These are phyloP conservation scores for Dactylis glomerata DNA, from an alignment of 176 grass and related monocot genomes.

Conservation along the genomic window DNA sequence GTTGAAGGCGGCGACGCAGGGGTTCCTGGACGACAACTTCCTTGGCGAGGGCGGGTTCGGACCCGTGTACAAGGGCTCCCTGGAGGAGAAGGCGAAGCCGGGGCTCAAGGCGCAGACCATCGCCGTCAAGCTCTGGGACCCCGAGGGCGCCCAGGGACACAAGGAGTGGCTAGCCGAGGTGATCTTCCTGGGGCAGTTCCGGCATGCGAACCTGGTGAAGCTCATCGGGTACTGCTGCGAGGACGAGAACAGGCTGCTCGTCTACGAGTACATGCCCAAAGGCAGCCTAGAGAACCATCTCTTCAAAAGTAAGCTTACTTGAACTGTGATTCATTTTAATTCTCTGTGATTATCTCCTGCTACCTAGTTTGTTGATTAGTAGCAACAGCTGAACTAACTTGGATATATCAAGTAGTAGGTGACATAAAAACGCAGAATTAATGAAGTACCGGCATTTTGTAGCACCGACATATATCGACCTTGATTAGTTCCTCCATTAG, in stretches of 20 bases:
- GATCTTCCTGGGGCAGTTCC: slow-evolving; percentile 68
- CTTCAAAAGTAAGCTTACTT: slow-evolving; percentile 51
- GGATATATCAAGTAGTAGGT: background rate
- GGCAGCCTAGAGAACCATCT: slow-evolving; percentile 75
- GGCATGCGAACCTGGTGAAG: slow-evolving; percentile 68
- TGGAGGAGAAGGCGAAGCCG: slow-evolving; percentile 59
- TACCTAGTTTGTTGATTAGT: background rate
- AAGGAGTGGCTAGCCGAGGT: slow-evolving; percentile 90
- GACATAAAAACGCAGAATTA: background rate
- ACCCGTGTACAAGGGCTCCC: slow-evolving; percentile 63
- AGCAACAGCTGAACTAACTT: background rate
- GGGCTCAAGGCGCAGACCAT: slow-evolving; percentile 62
- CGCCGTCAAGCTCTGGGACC: slow-evolving; percentile 86
- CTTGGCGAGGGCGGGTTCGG: slow-evolving; percentile 79
- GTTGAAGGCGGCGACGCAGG: slow-evolving; percentile 57
- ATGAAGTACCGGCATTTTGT: background rate
- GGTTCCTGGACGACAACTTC: slow-evolving; percentile 63
- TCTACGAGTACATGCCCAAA: slow-evolving; percentile 72
- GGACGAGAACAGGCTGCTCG: slow-evolving; percentile 58
- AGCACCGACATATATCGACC: background rate
- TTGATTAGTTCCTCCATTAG: background rate
- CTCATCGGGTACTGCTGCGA: slow-evolving; percentile 73
- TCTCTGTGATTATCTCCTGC: background rate
- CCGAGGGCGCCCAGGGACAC: slow-evolving; percentile 69
- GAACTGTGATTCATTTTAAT: background rate